These are phyloP conservation scores for Circinella umbellata DNA, from an alignment of 371 early-diverging fungal genomes.

Conservation along the genomic window DNA sequence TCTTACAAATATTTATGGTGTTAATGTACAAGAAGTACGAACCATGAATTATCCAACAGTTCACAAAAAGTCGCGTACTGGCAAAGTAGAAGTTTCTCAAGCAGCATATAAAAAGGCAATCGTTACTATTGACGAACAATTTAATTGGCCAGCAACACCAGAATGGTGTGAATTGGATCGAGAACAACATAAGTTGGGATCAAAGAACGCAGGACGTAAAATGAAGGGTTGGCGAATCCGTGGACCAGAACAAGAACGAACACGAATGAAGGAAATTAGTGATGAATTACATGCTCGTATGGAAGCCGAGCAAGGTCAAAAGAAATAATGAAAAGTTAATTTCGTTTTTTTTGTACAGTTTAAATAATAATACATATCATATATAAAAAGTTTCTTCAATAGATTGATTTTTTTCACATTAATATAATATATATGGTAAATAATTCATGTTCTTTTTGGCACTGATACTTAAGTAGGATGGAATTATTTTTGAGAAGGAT, in stretches of 20 bases:
- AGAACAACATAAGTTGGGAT: constrained; percentile 62
- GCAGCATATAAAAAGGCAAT: constrained; percentile 90
- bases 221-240: constrained; percentile 82
- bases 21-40: constrained; percentile 86
- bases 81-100: constrained; percentile 45
- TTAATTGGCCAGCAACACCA: constrained; percentile 80
- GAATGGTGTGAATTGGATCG: constrained; percentile 43
- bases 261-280: constrained; percentile 33
- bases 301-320: constrained; percentile 20
- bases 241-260: constrained; percentile 41
- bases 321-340: constrained; percentile 12
- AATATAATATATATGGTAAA: too few species aligned
- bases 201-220: constrained; percentile 59
- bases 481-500: too few species aligned
- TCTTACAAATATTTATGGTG: constrained; percentile 84
- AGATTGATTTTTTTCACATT: too few species aligned
- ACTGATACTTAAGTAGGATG: too few species aligned
- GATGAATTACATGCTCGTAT: constrained; percentile 25
- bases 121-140: constrained; percentile 84
- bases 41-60: constrained; percentile 82
- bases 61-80: constrained; percentile 57
- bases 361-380: too few species aligned
- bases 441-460: too few species aligned
- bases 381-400: too few species aligned
- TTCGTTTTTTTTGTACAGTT: too few species aligned